Conservation (phyloP, 345 rosid genomes). For the Lepidium sativum region DNA sequence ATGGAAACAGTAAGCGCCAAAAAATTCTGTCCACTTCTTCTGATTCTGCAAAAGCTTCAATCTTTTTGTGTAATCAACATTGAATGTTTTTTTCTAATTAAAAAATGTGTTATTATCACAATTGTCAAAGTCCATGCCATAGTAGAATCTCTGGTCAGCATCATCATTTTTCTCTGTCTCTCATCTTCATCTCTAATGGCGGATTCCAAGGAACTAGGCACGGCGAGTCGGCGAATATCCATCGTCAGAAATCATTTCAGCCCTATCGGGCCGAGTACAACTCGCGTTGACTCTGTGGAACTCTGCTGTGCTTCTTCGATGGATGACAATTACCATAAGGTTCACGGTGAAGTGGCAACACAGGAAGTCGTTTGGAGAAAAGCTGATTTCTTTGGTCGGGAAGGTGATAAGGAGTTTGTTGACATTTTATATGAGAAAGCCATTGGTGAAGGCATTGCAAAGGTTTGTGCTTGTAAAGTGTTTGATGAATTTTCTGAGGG, state of each 20-base stretch:
- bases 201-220: no score
- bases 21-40: constrained; percentile 24
- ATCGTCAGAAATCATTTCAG: constrained; percentile 47
- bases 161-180: constrained; percentile 3
- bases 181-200: constrained; percentile 20
- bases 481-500: background rate
- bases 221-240: constrained; percentile 44
- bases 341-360: constrained; percentile 62
- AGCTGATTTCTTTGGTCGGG: constrained; percentile 15
- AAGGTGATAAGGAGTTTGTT: constrained; percentile 36
- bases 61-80: background rate
- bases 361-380: constrained; percentile 55
- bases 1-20: constrained; percentile 12
- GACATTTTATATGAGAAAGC: constrained; percentile 91
- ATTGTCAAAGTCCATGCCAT: background rate
- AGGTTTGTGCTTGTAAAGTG: constrained; percentile 37
- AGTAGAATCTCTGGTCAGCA: background rate
- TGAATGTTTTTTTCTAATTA: background rate
- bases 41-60: constrained; percentile 4
- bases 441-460: constrained; percentile 73
- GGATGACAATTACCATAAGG: constrained; percentile 60
- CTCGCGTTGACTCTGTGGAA: constrained; percentile 15
- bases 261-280: constrained; percentile 5
- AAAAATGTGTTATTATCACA: background rate
- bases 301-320: constrained; percentile 34